These are phyloP conservation scores for Avena eriantha DNA, from an alignment of 176 grass and related monocot genomes.

Conservation along the genomic window DNA sequence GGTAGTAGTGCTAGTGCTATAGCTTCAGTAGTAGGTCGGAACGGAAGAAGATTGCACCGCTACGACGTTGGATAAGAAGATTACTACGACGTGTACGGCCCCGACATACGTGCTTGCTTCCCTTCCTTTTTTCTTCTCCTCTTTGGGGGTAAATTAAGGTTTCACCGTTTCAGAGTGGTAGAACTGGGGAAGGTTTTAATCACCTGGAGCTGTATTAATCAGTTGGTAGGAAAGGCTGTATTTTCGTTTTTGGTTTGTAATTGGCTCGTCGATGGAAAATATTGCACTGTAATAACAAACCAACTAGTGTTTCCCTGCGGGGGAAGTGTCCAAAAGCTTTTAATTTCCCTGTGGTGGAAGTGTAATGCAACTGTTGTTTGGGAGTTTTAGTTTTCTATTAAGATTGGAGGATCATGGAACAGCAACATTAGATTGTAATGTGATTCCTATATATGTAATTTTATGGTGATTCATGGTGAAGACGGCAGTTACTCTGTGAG, in stretches of 20 bases:
- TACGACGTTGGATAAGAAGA: constrained; percentile 1
- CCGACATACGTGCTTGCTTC: constrained; percentile 48
- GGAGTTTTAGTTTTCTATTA: not conserved
- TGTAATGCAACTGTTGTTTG: not conserved
- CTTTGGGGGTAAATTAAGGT: not conserved
- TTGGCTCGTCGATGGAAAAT: not conserved
- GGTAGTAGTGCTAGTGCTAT: not conserved
- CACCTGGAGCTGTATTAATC: not conserved
- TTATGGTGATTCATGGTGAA: not conserved
- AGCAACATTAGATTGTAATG: not conserved
- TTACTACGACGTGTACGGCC: constrained; percentile 68
- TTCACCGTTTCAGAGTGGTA: constrained; percentile 3
- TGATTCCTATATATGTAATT: not conserved
- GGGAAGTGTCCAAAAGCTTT: not conserved
- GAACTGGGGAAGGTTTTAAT: not conserved
- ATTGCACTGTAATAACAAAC: too few species aligned
- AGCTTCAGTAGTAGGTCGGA: too few species aligned
- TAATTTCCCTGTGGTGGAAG: not conserved
- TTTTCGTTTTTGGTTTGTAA: not conserved
- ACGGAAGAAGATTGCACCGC: not conserved
- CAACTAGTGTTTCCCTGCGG: not conserved
- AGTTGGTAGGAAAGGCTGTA: not conserved
- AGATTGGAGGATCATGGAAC: not conserved
- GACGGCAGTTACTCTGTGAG: not conserved
- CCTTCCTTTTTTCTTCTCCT: not conserved